Evolutionary conservation across 306 rosid species (phyloP), one percentile per base, ranked within the genome.

Genomic region (Cercis canadensis): DNA sequence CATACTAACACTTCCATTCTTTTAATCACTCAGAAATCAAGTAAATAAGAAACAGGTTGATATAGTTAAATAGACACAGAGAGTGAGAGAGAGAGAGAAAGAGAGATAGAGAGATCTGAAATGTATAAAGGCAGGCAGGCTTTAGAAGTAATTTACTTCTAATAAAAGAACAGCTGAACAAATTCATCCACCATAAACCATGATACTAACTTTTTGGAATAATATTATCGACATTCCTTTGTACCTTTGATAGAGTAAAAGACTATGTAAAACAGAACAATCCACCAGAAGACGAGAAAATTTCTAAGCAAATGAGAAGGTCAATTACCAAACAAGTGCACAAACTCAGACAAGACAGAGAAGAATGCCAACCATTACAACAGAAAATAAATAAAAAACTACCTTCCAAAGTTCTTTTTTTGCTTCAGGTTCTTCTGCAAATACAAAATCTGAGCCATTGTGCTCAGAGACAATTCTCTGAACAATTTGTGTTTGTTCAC

Each of bases 381-480:
- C 29, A 24, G 3, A 24, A 67, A 36, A 67, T 34, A 34, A 68
- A 60, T 41, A 52, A 69, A 64, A 14, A 8, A 18, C 24, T 78
- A 94, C 98, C 98, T 82, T 83, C 98, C 98, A 94, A 34, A 94
- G 94, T 75, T 94, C 96, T 56, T 84, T 86, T 76, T 90, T 90
- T 6, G 87, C 90, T 76, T 88, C 90, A 46, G 89, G 92, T 46
- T 94, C 98, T 86, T 88, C 97, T 0, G 97, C 89, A 67, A 79
- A 94, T 68, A 89, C 92, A 86, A 90, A 94, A 85, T 89, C 97
- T 2, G 98, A 87, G 66, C 98, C 98, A 83, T 89, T 81, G 89
- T 94, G 98, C 70, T 89, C 87, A 15, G 87, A 78, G 67, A 78
- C 92, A 78, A 94, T 80, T 81, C 77, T 78, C 85, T 88, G 94